Conservation (phyloP, 306 rosid genomes). For the Prunus fruticosa region DNA sequence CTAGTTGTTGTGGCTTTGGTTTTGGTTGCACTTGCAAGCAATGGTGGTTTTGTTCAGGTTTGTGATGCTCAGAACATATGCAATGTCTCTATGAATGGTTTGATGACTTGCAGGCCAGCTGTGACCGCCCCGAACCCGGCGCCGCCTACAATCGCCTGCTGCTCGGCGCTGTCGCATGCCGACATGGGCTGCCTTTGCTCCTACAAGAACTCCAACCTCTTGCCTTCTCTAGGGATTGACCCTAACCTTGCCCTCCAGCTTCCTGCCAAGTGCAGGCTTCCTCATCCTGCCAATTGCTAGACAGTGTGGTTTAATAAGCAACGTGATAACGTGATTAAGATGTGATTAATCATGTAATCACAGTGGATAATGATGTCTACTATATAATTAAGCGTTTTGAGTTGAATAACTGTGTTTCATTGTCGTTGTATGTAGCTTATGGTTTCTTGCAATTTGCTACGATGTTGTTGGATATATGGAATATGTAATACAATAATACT, state of each 20-base stretch:
- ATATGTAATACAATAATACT: neutral
- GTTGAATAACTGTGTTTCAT: neutral
- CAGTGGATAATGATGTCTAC: neutral
- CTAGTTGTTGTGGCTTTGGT: neutral
- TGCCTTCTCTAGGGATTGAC: constrained; percentile 62
- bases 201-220: constrained; percentile 41
- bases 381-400: neutral
- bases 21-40: constrained; percentile 17
- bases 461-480: neutral
- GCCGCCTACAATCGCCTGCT: constrained; percentile 33
- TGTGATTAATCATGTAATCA: neutral
- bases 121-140: constrained; percentile 52
- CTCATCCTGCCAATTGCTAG: constrained; percentile 46
- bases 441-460: neutral
- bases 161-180: constrained; percentile 37
- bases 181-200: constrained; percentile 52
- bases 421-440: neutral
- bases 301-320: neutral
- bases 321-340: neutral
- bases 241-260: constrained; percentile 55
- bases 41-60: constrained; percentile 1
- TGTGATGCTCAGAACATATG: constrained; percentile 39
- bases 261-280: constrained; percentile 52
- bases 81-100: constrained; percentile 33
- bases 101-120: constrained; percentile 46